Base-by-base conservation (phyloP, 1,139 yeast species). In the Kurtzmaniella quercitrusa region DNA sequence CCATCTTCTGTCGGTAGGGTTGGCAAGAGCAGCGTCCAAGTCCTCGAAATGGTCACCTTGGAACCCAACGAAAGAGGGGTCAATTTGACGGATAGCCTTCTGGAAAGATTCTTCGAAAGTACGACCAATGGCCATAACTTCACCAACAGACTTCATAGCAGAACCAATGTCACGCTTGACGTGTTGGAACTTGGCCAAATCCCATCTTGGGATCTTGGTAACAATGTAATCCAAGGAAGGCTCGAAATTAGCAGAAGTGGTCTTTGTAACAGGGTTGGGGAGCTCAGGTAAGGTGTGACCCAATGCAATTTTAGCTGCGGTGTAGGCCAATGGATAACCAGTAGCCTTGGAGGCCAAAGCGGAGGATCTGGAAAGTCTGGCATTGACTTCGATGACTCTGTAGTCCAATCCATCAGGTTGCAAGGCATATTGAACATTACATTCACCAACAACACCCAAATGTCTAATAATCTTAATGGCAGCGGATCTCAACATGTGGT, bases 261-360 rank as follows among this genome's bases (percentile, higher is more conserved):
- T 85, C 69, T 88, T 88, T 51, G 98, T 93, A 41, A 93, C 96
- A 41, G 98, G 95, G 72, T 93, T 93, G 57, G 96, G 95, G 55
- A 93, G 74, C 66, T 93, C 97, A 38, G 96, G 96, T 54, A 93
- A 78, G 34, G 98, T 89, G 71, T 86, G 89, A 51, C 96, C 96
- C 49, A 93, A 78, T 43, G 94, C 98, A 57, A 91, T 85, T 73
- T 93, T 93, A 49, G 98, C 98, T 56, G 98, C 98, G 46, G 97
- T 93, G 70, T 91, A 93, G 43, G 98, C 98, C 57, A 93, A 80
- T 53, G 98, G 98, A 63, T 93, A 93, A 54, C 98, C 98, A 39
- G 98, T 93, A 39, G 98, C 98, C 72, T 93, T 93, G 37, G 98
- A 91, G 38, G 98, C 98, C 55, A 93, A 79, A 41, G 98, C 98